Conservation (phyloP, 805 yeast species). For the Wickerhamiella azyma region DNA sequence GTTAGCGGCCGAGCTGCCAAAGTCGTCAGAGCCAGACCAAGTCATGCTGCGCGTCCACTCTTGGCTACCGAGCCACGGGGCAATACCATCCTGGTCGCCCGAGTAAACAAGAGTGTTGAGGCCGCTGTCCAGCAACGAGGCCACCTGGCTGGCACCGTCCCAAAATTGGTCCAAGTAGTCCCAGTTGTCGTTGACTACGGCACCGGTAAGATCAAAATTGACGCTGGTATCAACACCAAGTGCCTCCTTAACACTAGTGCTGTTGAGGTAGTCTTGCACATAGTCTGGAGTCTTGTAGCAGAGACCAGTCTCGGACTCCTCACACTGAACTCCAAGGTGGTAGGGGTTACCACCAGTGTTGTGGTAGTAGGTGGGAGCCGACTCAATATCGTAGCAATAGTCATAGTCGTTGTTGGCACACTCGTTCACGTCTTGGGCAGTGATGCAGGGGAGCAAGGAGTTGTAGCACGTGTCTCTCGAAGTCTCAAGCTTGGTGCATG, state of each 20-base stretch:
- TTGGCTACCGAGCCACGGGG: slow-evolving; percentile 90
- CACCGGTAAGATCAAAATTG: slow-evolving; percentile 57
- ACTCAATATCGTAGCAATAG: slow-evolving; percentile 23
- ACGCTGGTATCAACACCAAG: slow-evolving; percentile 52
- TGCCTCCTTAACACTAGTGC: slow-evolving; percentile 50
- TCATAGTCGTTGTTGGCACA: slow-evolving; percentile 52
- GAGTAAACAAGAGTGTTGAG: slow-evolving; percentile 80
- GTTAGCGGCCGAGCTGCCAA: slow-evolving; percentile 28
- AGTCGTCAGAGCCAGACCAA: slow-evolving; percentile 47
- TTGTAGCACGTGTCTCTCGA: slow-evolving; percentile 8
- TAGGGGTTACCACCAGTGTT: slow-evolving; percentile 76
- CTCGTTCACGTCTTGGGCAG: slow-evolving; percentile 6
- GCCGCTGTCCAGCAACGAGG: slow-evolving; percentile 54
- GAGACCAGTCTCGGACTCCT: slow-evolving; percentile 20
- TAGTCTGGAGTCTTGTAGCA: slow-evolving; percentile 53
- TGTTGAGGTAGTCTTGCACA: slow-evolving; percentile 56
- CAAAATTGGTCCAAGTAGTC: slow-evolving; percentile 61
- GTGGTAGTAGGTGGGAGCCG: slow-evolving; percentile 42
- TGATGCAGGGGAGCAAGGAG: slow-evolving; percentile 11
- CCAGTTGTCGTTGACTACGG: slow-evolving; percentile 60
- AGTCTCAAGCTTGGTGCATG: slow-evolving; percentile 9
- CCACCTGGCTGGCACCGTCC: slow-evolving; percentile 40
- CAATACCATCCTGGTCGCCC: slow-evolving; percentile 91
- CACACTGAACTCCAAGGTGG: slow-evolving; percentile 52
- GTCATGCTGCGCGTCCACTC: slow-evolving; percentile 67